A percentile compares a stretch with the other conserved stretches of the same genome.
These are phyloP conservation scores for Suillus bovinus DNA, from an alignment of 768 basidiomycete species.

Conservation along the genomic window DNA sequence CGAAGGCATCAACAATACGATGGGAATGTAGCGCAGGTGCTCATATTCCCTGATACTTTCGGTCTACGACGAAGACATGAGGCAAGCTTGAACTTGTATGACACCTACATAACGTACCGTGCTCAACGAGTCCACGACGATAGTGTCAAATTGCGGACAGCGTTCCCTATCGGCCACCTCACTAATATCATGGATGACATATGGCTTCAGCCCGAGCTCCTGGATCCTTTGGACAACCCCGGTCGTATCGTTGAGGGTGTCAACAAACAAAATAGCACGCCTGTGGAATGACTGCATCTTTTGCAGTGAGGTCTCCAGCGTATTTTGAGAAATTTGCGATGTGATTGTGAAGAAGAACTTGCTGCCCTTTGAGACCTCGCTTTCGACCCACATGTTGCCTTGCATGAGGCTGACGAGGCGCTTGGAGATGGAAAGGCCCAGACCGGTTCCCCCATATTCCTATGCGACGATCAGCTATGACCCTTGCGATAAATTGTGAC, in stretches of 20 bases:
- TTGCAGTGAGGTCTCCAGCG: conserved; percentile 67
- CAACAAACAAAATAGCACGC: conserved; percentile 88
- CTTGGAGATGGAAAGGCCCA: conserved; percentile 96
- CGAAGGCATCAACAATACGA: conserved; percentile 84
- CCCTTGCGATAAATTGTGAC: conserved; percentile 11
- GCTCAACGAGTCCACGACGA: conserved; percentile 86
- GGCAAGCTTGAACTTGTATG: conserved; percentile 13
- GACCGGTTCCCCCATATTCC: conserved; percentile 97
- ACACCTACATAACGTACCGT: conserved; percentile 56
- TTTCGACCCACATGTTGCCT: conserved; percentile 99
- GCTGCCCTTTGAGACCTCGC: conserved; percentile 88
- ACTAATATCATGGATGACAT: conserved; percentile 73
- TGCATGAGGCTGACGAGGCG: conserved; percentile 98
- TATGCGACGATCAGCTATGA: conserved; percentile 29
- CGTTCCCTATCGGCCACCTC: conserved; percentile 81
- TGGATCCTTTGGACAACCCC: conserved; percentile 75
- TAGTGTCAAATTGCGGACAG: conserved; percentile 90
- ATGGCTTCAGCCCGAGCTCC: conserved; percentile 77
- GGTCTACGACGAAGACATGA: conserved; percentile 50
- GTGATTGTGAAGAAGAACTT: conserved; percentile 97
- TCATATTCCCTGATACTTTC: conserved; percentile 90
- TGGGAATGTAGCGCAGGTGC: conserved; percentile 94
- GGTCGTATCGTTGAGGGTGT: conserved; percentile 75
- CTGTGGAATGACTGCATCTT: conserved; percentile 89
- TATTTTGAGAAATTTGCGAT: conserved; percentile 74